A percentile compares a stretch with the other conserved stretches of the same genome.
phyloP scores from a whole-genome alignment of 1,284 basidiomycete species.

The Ganoderma meredithae region DNA sequence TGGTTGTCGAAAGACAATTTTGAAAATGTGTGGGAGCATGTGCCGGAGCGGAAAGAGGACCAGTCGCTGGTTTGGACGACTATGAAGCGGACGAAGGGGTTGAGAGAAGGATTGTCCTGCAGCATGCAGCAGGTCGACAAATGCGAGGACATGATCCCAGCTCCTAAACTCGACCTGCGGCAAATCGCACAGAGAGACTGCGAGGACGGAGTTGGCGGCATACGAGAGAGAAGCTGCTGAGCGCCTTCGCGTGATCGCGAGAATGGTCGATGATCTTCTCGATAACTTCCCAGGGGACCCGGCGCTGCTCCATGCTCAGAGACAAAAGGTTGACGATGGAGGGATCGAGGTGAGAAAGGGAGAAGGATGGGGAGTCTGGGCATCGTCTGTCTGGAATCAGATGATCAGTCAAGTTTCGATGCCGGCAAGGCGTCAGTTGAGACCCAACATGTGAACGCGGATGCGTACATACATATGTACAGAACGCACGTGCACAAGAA shows the following conservation, averaged over 20 bases:
- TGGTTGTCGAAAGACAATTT: not conserved
- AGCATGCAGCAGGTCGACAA: not conserved
- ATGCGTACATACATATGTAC: too few species aligned
- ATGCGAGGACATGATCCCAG: not conserved
- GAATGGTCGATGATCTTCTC: not conserved
- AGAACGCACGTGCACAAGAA: too few species aligned
- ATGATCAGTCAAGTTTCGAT: too few species aligned
- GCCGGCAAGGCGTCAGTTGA: too few species aligned
- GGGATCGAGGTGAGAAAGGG: too few species aligned
- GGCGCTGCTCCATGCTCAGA: not conserved
- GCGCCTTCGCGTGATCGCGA: not conserved
- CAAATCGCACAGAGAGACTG: not conserved
- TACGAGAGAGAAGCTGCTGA: not conserved
- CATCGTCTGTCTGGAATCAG: too few species aligned
- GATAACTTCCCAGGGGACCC: not conserved
- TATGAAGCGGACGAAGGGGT: not conserved
- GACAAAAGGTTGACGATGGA: too few species aligned
- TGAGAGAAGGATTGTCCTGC: not conserved
- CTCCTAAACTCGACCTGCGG: not conserved
- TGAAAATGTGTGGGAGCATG: not conserved
- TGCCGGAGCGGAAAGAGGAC: not conserved
- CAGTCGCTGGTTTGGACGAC: not conserved
- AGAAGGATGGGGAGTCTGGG: too few species aligned
- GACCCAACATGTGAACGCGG: too few species aligned
- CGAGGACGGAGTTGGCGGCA: slow-evolving; percentile 3